phyloP scores from a whole-genome alignment of 78 protist genomes.

The Dictyostelium brefeldianum region DNA sequence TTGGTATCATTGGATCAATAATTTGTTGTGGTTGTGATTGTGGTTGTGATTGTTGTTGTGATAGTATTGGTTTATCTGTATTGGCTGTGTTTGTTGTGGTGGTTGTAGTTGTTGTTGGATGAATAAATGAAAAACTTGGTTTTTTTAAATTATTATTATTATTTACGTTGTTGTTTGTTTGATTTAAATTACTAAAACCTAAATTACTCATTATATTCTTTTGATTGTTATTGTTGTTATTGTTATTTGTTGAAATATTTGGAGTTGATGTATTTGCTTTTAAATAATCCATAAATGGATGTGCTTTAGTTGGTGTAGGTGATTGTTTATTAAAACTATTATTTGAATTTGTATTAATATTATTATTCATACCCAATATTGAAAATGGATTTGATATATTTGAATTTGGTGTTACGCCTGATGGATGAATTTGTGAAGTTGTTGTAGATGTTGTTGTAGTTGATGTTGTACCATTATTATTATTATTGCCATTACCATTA shows the following conservation, averaged over 20 bases:
- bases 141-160: too few relatives aligned
- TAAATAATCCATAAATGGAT: slow-evolving; percentile 12
- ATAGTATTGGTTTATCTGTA: neutral
- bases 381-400: too few relatives aligned
- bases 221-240: neutral
- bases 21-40: neutral
- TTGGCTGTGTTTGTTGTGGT: neutral
- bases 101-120: slow-evolving; percentile 40
- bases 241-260: neutral
- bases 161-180: slow-evolving; percentile 9
- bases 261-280: neutral
- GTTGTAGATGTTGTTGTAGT: neutral
- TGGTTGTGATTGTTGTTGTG: slow-evolving; percentile 15
- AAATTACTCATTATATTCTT: neutral
- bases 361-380: too few relatives aligned
- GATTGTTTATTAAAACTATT: neutral
- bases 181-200: neutral
- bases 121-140: too few relatives aligned
- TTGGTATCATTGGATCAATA: neutral
- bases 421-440: neutral
- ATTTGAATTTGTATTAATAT: neutral
- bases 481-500: too few relatives aligned
- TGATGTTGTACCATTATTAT: neutral
- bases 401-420: too few relatives aligned
- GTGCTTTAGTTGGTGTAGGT: neutral